Percentiles rank a stretch among this genome's conserved stretches.
Conservation (phyloP, 2,329 filamentous ascomycete genomes). For the Pseudonectria foliicola region DNA sequence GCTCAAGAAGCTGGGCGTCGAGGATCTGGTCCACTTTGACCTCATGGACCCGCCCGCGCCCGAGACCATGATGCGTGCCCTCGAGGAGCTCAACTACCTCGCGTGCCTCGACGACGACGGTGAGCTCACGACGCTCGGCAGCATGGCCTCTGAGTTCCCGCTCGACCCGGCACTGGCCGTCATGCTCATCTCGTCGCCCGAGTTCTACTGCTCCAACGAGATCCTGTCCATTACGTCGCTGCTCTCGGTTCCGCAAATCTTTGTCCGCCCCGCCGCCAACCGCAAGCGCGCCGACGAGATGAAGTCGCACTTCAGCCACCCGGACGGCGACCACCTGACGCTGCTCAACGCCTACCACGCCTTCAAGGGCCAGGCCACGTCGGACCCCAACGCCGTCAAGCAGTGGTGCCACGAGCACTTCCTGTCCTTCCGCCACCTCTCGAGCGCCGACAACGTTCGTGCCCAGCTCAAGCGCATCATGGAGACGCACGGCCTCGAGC, state of each 20-base stretch:
- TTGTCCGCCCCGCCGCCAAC: constrained; percentile 76
- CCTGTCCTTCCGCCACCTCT: constrained; percentile 78
- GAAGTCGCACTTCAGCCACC: constrained; percentile 89
- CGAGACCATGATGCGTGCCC: constrained; percentile 94
- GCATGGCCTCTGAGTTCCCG: constrained; percentile 88
- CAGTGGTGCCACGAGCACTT: constrained; percentile 98
- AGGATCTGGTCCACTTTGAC: constrained; percentile 96
- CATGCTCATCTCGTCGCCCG: constrained; percentile 94
- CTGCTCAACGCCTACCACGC: constrained; percentile 97
- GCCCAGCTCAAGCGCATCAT: constrained; percentile 90
- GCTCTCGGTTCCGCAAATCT: constrained; percentile 90
- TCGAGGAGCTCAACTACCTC: constrained; percentile 96
- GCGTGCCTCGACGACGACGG: constrained; percentile 95
- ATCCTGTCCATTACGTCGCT: constrained; percentile 91
- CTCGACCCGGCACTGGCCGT: constrained; percentile 90
- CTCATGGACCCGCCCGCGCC: constrained; percentile 97
- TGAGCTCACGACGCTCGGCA: constrained; percentile 78
- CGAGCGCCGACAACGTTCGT: constrained; percentile 91
- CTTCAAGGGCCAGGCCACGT: constrained; percentile 66
- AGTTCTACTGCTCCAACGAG: constrained; percentile 98
- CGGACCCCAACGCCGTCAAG: constrained; percentile 61
- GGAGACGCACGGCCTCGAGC: constrained; percentile 81
- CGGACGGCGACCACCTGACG: constrained; percentile 90
- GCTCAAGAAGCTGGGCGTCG: constrained; percentile 91
- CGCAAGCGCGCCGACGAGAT: constrained; percentile 94